Percentiles rank a stretch among this genome's conserved stretches.
phyloP scores from a whole-genome alignment of 768 basidiomycete species.

The Tulasnella sp. region DNA sequence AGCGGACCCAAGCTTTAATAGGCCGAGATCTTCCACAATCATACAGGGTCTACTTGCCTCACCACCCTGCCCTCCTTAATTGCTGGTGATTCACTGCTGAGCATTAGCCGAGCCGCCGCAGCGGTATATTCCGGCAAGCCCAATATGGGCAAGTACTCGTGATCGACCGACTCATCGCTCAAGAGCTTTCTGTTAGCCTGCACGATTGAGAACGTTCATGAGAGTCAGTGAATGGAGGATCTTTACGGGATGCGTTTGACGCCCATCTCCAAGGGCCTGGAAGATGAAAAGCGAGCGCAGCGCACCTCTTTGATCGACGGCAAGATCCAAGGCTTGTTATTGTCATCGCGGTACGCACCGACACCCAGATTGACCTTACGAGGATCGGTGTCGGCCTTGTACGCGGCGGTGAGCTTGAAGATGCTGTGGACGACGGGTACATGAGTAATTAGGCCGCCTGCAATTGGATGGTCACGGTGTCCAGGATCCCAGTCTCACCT shows the following conservation, averaged over 20 bases:
- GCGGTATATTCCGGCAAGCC: slow-evolving; percentile 74
- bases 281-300: neutral
- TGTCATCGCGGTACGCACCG: slow-evolving; percentile 82
- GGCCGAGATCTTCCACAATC: neutral
- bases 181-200: slow-evolving; percentile 67
- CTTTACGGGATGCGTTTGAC: neutral
- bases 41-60: slow-evolving; percentile 24
- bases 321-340: slow-evolving; percentile 83
- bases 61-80: slow-evolving; percentile 59
- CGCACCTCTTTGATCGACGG: slow-evolving; percentile 79
- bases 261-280: neutral
- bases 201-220: too few species aligned
- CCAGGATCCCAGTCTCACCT: slow-evolving; percentile 36
- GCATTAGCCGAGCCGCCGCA: slow-evolving; percentile 71
- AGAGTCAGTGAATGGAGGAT: neutral
- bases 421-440: slow-evolving; percentile 44
- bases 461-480: neutral
- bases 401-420: slow-evolving; percentile 82
- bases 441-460: slow-evolving; percentile 14
- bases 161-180: slow-evolving; percentile 62
- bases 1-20: neutral
- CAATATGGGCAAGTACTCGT: slow-evolving; percentile 73
- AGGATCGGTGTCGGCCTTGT: slow-evolving; percentile 63
- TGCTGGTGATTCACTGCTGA: slow-evolving; percentile 60
- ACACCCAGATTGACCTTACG: slow-evolving; percentile 88